A percentile compares a stretch with the other conserved stretches of the same genome.
Conservation (phyloP, 768 basidiomycete species). For the Agrocybe chaxingu region DNA sequence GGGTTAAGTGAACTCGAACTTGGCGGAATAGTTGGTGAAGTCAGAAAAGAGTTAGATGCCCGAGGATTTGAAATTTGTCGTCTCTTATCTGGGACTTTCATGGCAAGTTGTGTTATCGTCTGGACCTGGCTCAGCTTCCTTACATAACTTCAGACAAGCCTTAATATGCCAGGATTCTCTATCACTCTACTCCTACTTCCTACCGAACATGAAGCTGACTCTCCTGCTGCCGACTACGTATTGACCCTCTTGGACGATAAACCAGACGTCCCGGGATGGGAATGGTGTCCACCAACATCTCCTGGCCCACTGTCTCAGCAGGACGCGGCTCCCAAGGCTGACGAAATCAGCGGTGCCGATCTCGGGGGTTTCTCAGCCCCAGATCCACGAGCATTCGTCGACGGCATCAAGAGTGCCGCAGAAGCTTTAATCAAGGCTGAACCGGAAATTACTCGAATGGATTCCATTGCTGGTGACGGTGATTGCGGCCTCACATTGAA, state of each 20-base stretch:
- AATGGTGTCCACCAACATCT: conserved; percentile 56
- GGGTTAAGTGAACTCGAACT: conserved; percentile 84
- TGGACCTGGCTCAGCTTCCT: not conserved
- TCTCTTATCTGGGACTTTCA: conserved; percentile 77
- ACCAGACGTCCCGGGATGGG: conserved; percentile 79
- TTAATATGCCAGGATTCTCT: conserved; percentile 94
- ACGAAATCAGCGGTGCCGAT: conserved; percentile 1
- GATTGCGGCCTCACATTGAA: conserved; percentile 55
- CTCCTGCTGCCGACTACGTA: conserved; percentile 39
- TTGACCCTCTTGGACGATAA: conserved; percentile 70
- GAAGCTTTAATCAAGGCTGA: conserved; percentile 72
- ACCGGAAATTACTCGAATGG: conserved; percentile 87
- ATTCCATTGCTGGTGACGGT: conserved; percentile 90
- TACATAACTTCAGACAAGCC: conserved; percentile 55
- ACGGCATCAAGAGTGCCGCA: conserved; percentile 56
- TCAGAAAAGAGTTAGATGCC: conserved; percentile 49
- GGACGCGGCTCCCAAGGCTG: conserved; percentile 3
- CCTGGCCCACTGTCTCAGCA: conserved; percentile 27
- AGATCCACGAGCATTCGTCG: conserved; percentile 49
- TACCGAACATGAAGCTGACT: conserved; percentile 29
- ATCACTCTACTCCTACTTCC: conserved; percentile 80
- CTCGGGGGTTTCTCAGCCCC: conserved; percentile 12
- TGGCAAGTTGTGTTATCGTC: conserved; percentile 47
- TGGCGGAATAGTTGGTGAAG: conserved; percentile 62
- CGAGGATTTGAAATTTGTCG: conserved; percentile 58